phyloP scores from a whole-genome alignment of 306 rosid species.

The Trifolium repens region DNA sequence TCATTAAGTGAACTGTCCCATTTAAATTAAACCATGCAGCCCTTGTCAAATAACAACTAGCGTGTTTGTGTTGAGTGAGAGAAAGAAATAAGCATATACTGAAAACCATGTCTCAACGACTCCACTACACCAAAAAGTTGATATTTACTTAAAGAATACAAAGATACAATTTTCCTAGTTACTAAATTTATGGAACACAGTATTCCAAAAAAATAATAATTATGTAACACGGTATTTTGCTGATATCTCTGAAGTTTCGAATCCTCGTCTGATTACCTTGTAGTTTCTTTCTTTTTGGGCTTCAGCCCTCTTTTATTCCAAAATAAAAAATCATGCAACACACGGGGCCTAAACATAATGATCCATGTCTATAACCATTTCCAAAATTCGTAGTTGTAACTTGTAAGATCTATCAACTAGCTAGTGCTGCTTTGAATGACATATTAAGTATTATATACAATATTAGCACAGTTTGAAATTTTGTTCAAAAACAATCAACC shows the following conservation, averaged over 20 bases:
- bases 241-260: too few relatives aligned
- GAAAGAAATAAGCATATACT: not conserved
- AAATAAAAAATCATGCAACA: too few relatives aligned
- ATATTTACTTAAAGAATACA: conserved; percentile 17
- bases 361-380: not conserved
- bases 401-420: not conserved
- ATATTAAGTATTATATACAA: conserved; percentile 19
- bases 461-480: conserved; percentile 7
- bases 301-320: too few relatives aligned
- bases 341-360: conserved; percentile 11
- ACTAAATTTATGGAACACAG: conserved; percentile 15
- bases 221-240: too few relatives aligned
- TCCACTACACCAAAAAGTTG: not conserved
- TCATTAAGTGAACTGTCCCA: not conserved
- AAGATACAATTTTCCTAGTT: not conserved
- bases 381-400: not conserved
- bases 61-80: not conserved
- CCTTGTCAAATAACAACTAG: conserved; percentile 5
- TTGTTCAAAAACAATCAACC: conserved; percentile 12
- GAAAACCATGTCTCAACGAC: conserved; percentile 12
- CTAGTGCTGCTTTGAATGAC: conserved; percentile 10
- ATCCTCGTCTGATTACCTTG: too few relatives aligned
- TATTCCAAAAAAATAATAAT: too few relatives aligned
- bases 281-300: too few relatives aligned
- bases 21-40: not conserved